These are phyloP conservation scores for Ephemerocybe angulata DNA, from an alignment of 768 basidiomycete species.

Conservation along the genomic window DNA sequence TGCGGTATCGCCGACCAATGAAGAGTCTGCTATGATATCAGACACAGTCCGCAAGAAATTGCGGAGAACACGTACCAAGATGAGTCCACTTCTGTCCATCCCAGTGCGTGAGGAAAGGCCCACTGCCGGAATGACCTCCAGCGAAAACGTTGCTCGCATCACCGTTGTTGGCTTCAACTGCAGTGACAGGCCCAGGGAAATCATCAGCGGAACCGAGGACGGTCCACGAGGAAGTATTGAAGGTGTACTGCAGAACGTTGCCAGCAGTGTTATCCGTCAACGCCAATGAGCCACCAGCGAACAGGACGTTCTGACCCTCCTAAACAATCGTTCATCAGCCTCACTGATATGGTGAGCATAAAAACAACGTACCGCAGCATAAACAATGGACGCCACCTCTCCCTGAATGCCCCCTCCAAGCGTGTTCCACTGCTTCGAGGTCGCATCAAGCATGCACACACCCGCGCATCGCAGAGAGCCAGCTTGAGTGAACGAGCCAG, in stretches of 20 bases:
- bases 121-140: constrained; percentile 80
- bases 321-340: constrained; percentile 24
- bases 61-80: constrained; percentile 43
- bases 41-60: neutral
- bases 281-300: constrained; percentile 78
- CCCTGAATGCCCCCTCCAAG: constrained; percentile 82
- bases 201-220: constrained; percentile 54
- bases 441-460: constrained; percentile 73
- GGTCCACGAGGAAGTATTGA: constrained; percentile 73
- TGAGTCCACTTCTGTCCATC: constrained; percentile 74
- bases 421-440: constrained; percentile 69
- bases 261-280: constrained; percentile 59
- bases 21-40: constrained; percentile 41
- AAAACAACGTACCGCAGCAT: constrained; percentile 66
- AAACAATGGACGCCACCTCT: constrained; percentile 72
- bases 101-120: constrained; percentile 80
- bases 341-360: constrained; percentile 5
- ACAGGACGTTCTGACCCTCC: constrained; percentile 62
- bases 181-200: constrained; percentile 88
- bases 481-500: constrained; percentile 81
- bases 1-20: constrained; percentile 52
- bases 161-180: constrained; percentile 77
- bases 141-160: constrained; percentile 86
- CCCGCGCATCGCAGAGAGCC: constrained; percentile 71
- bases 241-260: constrained; percentile 71